Percentiles rank a stretch among this genome's conserved stretches.
Conservation (phyloP, 495 filamentous ascomycete genomes). For the Delitschia confertaspora region DNA sequence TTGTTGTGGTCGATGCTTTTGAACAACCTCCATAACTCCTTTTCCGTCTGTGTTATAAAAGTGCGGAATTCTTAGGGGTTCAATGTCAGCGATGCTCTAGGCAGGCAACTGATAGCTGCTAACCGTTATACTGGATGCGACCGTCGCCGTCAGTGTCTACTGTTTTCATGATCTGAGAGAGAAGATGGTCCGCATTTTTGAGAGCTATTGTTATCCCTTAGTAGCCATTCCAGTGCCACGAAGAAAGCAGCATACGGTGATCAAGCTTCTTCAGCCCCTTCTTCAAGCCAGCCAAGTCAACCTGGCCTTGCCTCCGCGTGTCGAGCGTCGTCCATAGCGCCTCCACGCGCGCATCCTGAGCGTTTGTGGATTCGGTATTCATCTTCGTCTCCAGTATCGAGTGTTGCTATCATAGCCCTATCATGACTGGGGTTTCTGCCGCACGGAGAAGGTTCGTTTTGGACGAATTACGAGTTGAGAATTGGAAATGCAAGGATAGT, state of each 20-base stretch:
- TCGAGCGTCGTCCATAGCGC: slow-evolving; percentile 75
- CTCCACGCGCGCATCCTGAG: slow-evolving; percentile 68
- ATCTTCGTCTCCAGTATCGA: slow-evolving; percentile 25
- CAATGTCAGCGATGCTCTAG: not conserved
- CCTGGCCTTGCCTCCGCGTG: slow-evolving; percentile 59
- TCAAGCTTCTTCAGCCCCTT: slow-evolving; percentile 81
- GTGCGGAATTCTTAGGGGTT: slow-evolving; percentile 62
- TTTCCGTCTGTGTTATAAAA: slow-evolving; percentile 82
- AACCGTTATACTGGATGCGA: slow-evolving; percentile 82
- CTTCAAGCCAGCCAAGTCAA: slow-evolving; percentile 75
- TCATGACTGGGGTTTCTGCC: slow-evolving; percentile 20
- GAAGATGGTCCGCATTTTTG: slow-evolving; percentile 85
- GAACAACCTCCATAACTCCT: slow-evolving; percentile 72
- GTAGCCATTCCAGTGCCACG: slow-evolving; percentile 5
- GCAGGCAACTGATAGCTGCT: slow-evolving; percentile 11
- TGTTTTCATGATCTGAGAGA: slow-evolving; percentile 64
- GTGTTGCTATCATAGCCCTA: slow-evolving; percentile 22
- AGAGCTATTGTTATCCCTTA: slow-evolving; percentile 53
- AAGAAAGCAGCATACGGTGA: slow-evolving; percentile 59
- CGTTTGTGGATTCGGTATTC: slow-evolving; percentile 42
- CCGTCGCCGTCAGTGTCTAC: slow-evolving; percentile 85
- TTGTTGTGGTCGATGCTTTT: slow-evolving; percentile 75
- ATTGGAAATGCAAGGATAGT: not conserved
- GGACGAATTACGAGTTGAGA: not conserved
- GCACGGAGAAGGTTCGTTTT: slow-evolving; percentile 1